Base-by-base conservation (phyloP, 1,139 yeast species). In the Pichia sp. region DNA sequence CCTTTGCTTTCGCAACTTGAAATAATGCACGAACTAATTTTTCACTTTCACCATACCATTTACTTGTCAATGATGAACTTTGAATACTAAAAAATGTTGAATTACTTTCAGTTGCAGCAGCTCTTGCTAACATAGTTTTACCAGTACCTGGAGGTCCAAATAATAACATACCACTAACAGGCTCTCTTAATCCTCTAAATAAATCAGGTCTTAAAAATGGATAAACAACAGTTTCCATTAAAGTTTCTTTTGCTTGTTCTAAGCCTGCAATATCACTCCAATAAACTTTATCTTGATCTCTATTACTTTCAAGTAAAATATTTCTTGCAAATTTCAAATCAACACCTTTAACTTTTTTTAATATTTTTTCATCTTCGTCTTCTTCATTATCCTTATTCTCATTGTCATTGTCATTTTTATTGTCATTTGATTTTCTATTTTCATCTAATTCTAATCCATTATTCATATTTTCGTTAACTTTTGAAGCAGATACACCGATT, bases 71-170 rank as follows among this genome's bases (percentile, higher is more conserved):
- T 9, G 96, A 85, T 1, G 97, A 87, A 2, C 97, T 94, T 54
- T 94, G 83, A 32, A 92, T 90, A 35, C 95, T 81, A 63, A 92
- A 92, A 63, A 92, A 92, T 0, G 97, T 92, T 1, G 96, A 87
- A 52, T 85, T 84, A 12, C 96, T 87, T 65, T 92, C 97, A 0
- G 97, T 90, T 0, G 98, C 98, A 8, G 92, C 97, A 0, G 98
- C 97, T 53, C 97, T 71, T 0, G 97, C 97, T 56, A 92, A 72
- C 97, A 92, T 92, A 0, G 98, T 92, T 57, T 92, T 92, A 51
- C 98, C 98, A 0, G 98, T 92, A 22, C 98, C 98, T 0, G 98
- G 98, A 1, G 98, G 98, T 0, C 98, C 98, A 69, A 92, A 92
- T 30, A 92, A 67, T 27, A 92, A 69, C 96, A 92, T 90, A 8